Base-by-base conservation (phyloP, 108 stramenopile genomes). In the Epithemia pelagica region DNA sequence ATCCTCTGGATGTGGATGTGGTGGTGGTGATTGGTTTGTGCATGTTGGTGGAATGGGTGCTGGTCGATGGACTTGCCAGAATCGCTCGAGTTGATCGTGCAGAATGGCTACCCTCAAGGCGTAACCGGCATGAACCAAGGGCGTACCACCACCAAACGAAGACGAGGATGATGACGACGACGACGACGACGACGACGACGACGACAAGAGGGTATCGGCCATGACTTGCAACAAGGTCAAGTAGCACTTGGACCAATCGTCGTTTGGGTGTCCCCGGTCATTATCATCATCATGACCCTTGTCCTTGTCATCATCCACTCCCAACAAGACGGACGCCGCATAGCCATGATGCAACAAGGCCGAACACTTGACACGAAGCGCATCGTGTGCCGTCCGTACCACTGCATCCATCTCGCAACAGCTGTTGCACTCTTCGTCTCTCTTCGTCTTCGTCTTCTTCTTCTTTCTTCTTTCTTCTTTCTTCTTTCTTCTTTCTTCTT, bases 71-170 rank as follows among this genome's bases (percentile, higher is more conserved):
- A 58, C 61, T 71, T 56, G 22, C 21, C 23, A 77, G 28, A 59
- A 69, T 77, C 32, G 68, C 59, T 25, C 63, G 54, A 82, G 62
- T 1, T 72, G 52, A 51, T 75, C 69, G 0, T 78, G 77, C 53
- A 87, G 75, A 27, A 74, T 65, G 32, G 84, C 71, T 54, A 92
- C 75, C 1, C 90, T 77, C 0, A 80, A 69, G 1, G 87, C 85
- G 66, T 92, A 92, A 60, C 87, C 87, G 0, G 87, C 87, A 75
- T 89, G 82, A n/a, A 92, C 87, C 30, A 92, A 63, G 0, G 90
- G 87, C 18, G 86, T 83, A 46, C 37, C 5, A 46, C 10, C 15
- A 15, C 37, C 37, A 10, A 10, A 15, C 10, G 37, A 10, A 15
- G 37, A 10, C 10, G 37, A 10, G 37, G 37, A 10, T 46, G 37